phyloP scores from a whole-genome alignment of 345 rosid genomes.

The Eucalyptus guilfoylei region DNA sequence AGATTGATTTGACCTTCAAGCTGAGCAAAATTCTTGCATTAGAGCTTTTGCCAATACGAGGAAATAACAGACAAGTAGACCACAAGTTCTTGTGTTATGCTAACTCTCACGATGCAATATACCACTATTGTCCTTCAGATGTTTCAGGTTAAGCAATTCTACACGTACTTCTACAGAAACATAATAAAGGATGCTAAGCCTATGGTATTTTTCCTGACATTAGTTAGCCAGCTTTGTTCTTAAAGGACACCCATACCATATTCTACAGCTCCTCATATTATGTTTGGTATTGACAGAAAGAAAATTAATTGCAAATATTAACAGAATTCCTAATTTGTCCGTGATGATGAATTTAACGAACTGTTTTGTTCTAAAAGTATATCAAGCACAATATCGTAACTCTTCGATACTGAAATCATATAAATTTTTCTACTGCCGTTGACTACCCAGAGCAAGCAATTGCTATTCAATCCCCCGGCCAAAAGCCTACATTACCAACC shows the following conservation, averaged over 20 bases:
- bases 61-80: neutral
- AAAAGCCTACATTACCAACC: neutral
- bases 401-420: neutral
- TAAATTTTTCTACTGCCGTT: neutral
- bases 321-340: neutral
- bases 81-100: neutral
- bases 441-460: neutral
- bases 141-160: neutral
- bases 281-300: neutral
- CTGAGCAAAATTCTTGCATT: conserved; percentile 9
- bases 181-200: neutral
- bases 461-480: neutral
- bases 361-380: neutral
- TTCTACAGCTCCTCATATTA: neutral
- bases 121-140: neutral
- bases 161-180: neutral
- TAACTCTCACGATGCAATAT: neutral
- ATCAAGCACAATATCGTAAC: neutral
- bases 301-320: neutral
- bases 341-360: neutral
- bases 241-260: neutral
- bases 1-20: conserved; percentile 36
- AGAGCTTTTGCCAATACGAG: neutral
- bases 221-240: neutral
- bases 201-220: neutral